Percentiles rank a stretch among this genome's conserved stretches.
Evolutionary conservation across 2,329 filamentous ascomycete species (phyloP).

Genomic region (Myotisia sp.): DNA sequence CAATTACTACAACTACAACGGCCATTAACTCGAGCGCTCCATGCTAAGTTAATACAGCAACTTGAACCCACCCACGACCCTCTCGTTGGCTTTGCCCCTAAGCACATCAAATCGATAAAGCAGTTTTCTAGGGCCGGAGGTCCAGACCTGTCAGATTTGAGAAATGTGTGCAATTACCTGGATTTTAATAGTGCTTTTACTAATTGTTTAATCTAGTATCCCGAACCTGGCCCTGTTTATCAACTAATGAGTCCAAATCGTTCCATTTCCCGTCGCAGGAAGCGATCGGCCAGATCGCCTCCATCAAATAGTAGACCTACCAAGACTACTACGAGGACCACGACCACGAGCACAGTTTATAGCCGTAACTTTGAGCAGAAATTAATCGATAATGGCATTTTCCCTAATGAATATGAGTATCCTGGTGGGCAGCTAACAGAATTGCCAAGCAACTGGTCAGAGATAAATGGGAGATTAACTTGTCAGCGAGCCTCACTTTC

Average conservation of each 20-base stretch:
- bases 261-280: background rate
- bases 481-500: constrained; percentile 23
- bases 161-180: constrained; percentile 8
- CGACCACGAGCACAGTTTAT: background rate
- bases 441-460: constrained; percentile 20
- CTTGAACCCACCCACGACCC: constrained; percentile 4
- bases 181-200: background rate
- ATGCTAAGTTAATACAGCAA: constrained; percentile 7
- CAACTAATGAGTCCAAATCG: constrained; percentile 3
- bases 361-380: constrained; percentile 2
- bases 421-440: constrained; percentile 14
- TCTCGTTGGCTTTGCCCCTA: constrained; percentile 2
- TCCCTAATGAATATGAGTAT: constrained; percentile 12
- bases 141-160: constrained; percentile 10
- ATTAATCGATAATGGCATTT: constrained; percentile 3
- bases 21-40: constrained; percentile 7
- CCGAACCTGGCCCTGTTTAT: background rate
- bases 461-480: constrained; percentile 18
- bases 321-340: constrained; percentile 1
- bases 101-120: constrained; percentile 4
- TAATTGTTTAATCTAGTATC: background rate
- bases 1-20: constrained; percentile 1
- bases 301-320: background rate
- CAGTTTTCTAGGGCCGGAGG: constrained; percentile 8
- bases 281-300: constrained; percentile 3